A percentile compares a stretch with the other conserved stretches of the same genome.
Conservation (phyloP, 2,329 filamentous ascomycete genomes). For the Aspergillus pseudoterreus region DNA sequence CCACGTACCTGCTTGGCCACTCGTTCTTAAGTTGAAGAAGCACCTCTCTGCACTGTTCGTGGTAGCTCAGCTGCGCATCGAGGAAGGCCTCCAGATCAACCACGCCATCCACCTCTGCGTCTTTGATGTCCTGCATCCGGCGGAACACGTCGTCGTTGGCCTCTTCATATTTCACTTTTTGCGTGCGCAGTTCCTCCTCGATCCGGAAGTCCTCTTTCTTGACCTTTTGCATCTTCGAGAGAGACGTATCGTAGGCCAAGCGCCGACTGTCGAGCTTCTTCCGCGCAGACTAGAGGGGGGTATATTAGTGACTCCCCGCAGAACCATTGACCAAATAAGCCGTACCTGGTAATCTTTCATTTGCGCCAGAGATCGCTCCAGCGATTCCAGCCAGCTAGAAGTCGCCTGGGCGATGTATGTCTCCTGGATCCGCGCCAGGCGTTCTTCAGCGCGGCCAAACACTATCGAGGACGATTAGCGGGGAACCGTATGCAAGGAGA, state of each 20-base stretch:
- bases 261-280: conserved; percentile 92
- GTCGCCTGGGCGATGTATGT: conserved; percentile 74
- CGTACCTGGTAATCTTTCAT: conserved; percentile 96
- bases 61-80: conserved; percentile 84
- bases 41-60: conserved; percentile 85
- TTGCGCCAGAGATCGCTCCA: conserved; percentile 83
- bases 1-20: conserved; percentile 56
- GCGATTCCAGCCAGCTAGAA: conserved; percentile 81
- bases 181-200: conserved; percentile 85
- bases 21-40: conserved; percentile 66
- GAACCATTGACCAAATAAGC: conserved; percentile 2
- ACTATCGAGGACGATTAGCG: conserved; percentile 40
- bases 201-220: conserved; percentile 91
- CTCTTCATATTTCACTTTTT: conserved; percentile 96
- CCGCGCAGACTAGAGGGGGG: conserved; percentile 59
- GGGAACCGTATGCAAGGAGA: background rate
- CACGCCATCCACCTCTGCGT: conserved; percentile 79
- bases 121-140: conserved; percentile 95
- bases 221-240: conserved; percentile 85
- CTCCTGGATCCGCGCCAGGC: conserved; percentile 80
- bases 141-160: conserved; percentile 86
- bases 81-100: conserved; percentile 75
- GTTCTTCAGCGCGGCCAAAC: conserved; percentile 83
- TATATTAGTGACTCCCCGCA: conserved; percentile 1
- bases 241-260: conserved; percentile 84